These are phyloP conservation scores for Bipolaris zeicola DNA, from an alignment of 2,329 filamentous ascomycete genomes.

Conservation along the genomic window DNA sequence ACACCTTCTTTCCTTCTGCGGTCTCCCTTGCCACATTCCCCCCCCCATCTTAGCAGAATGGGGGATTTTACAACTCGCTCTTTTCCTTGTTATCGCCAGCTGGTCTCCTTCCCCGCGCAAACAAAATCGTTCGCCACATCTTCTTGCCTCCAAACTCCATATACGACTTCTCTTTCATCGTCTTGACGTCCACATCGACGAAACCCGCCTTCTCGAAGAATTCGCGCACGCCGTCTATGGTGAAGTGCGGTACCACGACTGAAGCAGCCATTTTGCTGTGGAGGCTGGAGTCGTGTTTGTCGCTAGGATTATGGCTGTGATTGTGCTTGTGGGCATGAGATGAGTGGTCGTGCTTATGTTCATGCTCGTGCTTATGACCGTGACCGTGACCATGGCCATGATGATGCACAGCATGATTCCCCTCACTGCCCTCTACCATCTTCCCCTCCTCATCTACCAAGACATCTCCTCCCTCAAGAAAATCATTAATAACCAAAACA, in stretches of 20 bases:
- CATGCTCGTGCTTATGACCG: slow-evolving; percentile 24
- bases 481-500: slow-evolving; percentile 70
- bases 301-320: slow-evolving; percentile 12
- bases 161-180: slow-evolving; percentile 58
- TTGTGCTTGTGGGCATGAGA: slow-evolving; percentile 10
- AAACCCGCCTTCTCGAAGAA: slow-evolving; percentile 69
- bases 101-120: slow-evolving; percentile 58
- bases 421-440: slow-evolving; percentile 29
- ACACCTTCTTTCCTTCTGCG: background rate
- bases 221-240: slow-evolving; percentile 60
- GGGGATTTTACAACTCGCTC: slow-evolving; percentile 28
- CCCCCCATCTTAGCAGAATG: too few relatives aligned
- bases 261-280: slow-evolving; percentile 54
- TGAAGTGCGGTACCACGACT: slow-evolving; percentile 71
- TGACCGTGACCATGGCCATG: slow-evolving; percentile 32
- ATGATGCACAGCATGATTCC: slow-evolving; percentile 31
- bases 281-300: background rate
- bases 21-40: too few relatives aligned
- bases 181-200: slow-evolving; percentile 62
- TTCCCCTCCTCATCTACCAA: slow-evolving; percentile 35
- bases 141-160: slow-evolving; percentile 50
- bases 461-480: slow-evolving; percentile 60
- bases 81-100: slow-evolving; percentile 19
- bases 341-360: background rate
- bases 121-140: slow-evolving; percentile 54